Evolutionary conservation across 1,139 yeast species (phyloP), one percentile per base, ranked within the genome.

Genomic region (Pichia cactophila): DNA sequence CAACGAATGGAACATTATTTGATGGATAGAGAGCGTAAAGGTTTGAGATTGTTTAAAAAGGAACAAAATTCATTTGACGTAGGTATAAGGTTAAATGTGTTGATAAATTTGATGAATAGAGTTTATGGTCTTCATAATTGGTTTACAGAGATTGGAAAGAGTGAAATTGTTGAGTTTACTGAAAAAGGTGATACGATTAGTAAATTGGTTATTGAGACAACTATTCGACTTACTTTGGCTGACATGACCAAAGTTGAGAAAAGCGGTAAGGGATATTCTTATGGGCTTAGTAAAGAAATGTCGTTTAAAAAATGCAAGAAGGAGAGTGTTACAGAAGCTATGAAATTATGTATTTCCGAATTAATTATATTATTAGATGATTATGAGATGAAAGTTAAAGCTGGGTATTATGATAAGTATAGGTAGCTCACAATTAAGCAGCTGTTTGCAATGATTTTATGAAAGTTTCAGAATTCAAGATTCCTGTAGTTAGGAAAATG

Each of bases 111-210:
- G 33, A 86, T 89, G 4, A 85, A 85, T 58, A 78, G 74, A 41
- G 70, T 76, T 4, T 84, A 83, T 68, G 92, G 90, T 1, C 71
- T 69, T 52, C 66, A 71, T 54, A 89, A 88, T 31, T 85, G 94
- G 94, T 71, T 75, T 26, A 72, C 80, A 1, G 72, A 71, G 51
- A 65, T 84, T 10, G 55, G 69, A 29, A 65, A 65, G 12, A 60
- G 50, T 17, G 56, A 67, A 17, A 49, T 59, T 0, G 68, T 70
- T 41, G 60, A 58, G 49, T 16, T 35, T 8, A 10, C 6, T 5
- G 28, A 38, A n/a, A 50, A 44, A 53, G 48, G 16, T 28, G 53
- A 37, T 55, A 41, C 26, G 5, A 43, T 9, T 51, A 53, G 17
- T 53, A 59, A 46, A 54, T 57, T n/a, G 42, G 62, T 12, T 52